Percentiles rank a stretch among this genome's conserved stretches.
Conservation (phyloP, 345 rosid species). For the Salix purpurea region DNA sequence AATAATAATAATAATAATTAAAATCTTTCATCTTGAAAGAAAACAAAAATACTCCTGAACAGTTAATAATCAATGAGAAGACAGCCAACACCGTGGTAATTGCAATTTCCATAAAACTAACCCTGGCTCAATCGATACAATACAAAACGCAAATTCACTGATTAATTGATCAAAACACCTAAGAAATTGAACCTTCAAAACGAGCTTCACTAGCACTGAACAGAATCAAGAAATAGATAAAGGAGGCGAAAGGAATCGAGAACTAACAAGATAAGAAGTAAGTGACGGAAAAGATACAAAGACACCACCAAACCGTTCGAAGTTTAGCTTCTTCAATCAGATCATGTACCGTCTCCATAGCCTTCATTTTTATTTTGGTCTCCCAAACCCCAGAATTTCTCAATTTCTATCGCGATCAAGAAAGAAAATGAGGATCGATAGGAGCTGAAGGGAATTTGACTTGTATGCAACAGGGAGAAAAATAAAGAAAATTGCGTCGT, state of each 20-base stretch:
- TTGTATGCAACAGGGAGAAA: not conserved
- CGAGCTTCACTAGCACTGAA: not conserved
- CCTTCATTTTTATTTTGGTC: slow-evolving; percentile 35
- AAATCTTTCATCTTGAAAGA: not conserved
- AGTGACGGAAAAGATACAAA: slow-evolving; percentile 66
- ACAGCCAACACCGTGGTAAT: not conserved
- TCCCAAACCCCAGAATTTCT: slow-evolving; percentile 9
- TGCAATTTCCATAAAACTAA: not conserved
- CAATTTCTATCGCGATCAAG: not conserved
- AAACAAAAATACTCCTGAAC: not conserved
- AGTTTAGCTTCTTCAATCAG: slow-evolving; percentile 90
- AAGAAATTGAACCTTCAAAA: not conserved
- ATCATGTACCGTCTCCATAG: slow-evolving; percentile 86
- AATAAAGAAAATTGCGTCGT: too few relatives aligned
- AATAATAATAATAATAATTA: not conserved
- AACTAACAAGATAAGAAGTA: slow-evolving; percentile 86
- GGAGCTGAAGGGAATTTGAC: not conserved
- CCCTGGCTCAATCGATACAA: not conserved
- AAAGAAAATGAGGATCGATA: not conserved
- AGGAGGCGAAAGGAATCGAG: not conserved
- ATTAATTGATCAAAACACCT: not conserved
- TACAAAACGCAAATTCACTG: not conserved
- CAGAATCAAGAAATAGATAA: not conserved
- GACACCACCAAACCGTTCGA: slow-evolving; percentile 82
- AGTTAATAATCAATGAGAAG: not conserved